These are phyloP conservation scores for Trichosporon asahii DNA, from an alignment of 1,284 basidiomycete species.

Conservation along the genomic window DNA sequence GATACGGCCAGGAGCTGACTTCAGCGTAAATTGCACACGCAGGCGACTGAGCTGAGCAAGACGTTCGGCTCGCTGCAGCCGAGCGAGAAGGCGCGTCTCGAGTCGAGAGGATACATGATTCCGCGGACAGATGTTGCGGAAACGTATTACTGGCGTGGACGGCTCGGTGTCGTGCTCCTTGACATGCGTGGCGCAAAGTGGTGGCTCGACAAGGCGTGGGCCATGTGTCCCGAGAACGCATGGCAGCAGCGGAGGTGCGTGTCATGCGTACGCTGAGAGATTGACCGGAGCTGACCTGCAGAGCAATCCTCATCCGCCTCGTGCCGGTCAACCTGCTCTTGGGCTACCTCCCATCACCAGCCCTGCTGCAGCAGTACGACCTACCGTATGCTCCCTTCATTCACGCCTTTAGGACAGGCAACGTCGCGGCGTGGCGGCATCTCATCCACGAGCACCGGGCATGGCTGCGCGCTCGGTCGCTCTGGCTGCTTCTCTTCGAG, in stretches of 20 bases:
- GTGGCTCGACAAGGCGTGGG: slow-evolving; percentile 44
- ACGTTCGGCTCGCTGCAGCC: slow-evolving; percentile 34
- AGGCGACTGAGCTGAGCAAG: slow-evolving; percentile 37
- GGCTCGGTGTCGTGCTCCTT: slow-evolving; percentile 39
- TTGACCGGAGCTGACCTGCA: slow-evolving; percentile 21
- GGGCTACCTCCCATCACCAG: slow-evolving; percentile 40
- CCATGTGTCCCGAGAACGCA: slow-evolving; percentile 28
- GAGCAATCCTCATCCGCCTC: slow-evolving; percentile 52
- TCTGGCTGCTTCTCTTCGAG: slow-evolving; percentile 52
- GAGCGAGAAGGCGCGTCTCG: slow-evolving; percentile 35
- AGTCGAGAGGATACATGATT: slow-evolving; percentile 25
- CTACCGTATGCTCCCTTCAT: slow-evolving; percentile 48
- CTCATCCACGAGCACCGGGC: slow-evolving; percentile 42
- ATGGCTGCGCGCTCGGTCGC: slow-evolving; percentile 47
- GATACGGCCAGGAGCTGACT: not conserved
- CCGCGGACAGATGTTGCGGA: slow-evolving; percentile 34
- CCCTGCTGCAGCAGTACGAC: slow-evolving; percentile 41
- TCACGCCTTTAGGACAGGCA: slow-evolving; percentile 46
- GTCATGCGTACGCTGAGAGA: not conserved
- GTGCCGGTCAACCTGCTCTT: slow-evolving; percentile 50
- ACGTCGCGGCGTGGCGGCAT: slow-evolving; percentile 42
- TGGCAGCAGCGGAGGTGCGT: slow-evolving; percentile 38
- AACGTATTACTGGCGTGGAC: slow-evolving; percentile 48
- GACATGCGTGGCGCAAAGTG: slow-evolving; percentile 35
- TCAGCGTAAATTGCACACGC: slow-evolving; percentile 43